Conservation (phyloP, 352 stramenopile genomes). For the Globisporangium mamillatum region DNA sequence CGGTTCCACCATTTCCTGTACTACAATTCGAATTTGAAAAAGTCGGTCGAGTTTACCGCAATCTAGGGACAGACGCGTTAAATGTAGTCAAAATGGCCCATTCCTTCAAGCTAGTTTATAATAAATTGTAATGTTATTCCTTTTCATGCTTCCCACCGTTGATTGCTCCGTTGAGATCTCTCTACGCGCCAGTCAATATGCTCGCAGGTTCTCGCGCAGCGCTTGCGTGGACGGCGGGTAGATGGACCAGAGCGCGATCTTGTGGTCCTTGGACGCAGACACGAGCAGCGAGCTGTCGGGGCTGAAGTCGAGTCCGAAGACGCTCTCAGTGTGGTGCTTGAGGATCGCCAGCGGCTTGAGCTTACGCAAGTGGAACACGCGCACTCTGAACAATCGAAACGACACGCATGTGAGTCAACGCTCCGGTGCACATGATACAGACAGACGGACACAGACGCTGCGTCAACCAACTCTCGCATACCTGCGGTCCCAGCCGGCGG, state of each 20-base stretch:
- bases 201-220: slow-evolving; percentile 25
- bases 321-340: slow-evolving; percentile 77
- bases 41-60: slow-evolving; percentile 80
- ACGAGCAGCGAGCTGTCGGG: slow-evolving; percentile 51
- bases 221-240: slow-evolving; percentile 40
- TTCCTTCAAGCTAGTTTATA: not conserved
- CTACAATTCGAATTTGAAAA: slow-evolving; percentile 87
- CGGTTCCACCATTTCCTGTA: slow-evolving; percentile 87
- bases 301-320: slow-evolving; percentile 72
- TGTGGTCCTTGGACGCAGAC: slow-evolving; percentile 79
- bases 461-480: not conserved
- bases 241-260: slow-evolving; percentile 77
- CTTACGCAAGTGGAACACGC: slow-evolving; percentile 73
- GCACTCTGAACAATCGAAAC: slow-evolving; percentile 26
- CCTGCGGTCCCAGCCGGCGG: slow-evolving; percentile 75
- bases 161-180: not conserved
- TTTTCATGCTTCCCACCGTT: not conserved
- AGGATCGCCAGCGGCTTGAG: slow-evolving; percentile 75
- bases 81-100: not conserved
- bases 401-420: not conserved
- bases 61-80: not conserved
- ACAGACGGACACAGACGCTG: no score
- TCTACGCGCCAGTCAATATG: slow-evolving; percentile 23
- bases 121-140: slow-evolving; percentile 5
- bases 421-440: not conserved